phyloP scores from a whole-genome alignment of 768 basidiomycete species.

The Mycena filopes region DNA sequence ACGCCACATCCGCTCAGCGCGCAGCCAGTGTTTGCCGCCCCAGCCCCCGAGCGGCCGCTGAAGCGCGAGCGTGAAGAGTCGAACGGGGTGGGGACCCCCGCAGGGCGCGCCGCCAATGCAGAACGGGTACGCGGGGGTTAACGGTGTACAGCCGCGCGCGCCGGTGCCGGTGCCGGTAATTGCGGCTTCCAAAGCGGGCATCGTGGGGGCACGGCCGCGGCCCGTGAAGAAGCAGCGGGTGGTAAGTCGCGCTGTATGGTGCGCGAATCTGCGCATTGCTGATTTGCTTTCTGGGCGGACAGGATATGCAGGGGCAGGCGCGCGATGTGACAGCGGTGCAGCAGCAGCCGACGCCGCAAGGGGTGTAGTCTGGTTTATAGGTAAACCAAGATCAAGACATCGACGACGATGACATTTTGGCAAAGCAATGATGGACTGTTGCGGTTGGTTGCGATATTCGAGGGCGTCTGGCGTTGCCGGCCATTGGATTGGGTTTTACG shows the following conservation, averaged over 20 bases:
- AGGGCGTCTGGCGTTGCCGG: neutral
- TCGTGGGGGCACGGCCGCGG: conserved; percentile 66
- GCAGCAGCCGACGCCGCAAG: conserved; percentile 79
- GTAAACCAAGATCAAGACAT: neutral
- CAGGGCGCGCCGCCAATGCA: conserved; percentile 5
- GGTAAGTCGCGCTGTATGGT: conserved; percentile 54
- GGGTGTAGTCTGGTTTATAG: conserved; percentile 50
- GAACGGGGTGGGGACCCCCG: conserved; percentile 6
- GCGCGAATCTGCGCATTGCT: conserved; percentile 13
- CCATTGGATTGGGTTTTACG: neutral
- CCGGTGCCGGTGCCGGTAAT: conserved; percentile 44
- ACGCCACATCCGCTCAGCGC: conserved; percentile 30
- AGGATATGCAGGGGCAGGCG: conserved; percentile 76
- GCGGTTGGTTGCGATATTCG: neutral
- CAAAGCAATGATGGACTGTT: neutral
- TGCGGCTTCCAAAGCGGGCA: conserved; percentile 68
- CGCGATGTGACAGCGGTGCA: conserved; percentile 66
- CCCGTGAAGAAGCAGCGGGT: conserved; percentile 82
- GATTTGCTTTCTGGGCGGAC: neutral
- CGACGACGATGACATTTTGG: neutral
- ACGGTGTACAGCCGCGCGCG: conserved; percentile 32
- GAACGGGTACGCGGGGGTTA: conserved; percentile 6
- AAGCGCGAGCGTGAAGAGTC: conserved; percentile 44
- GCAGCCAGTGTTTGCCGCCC: conserved; percentile 25
- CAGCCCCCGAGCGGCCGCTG: conserved; percentile 40